A percentile compares a stretch with the other conserved stretches of the same genome.
These are phyloP conservation scores for Xylaria sp. DNA, from an alignment of 2,329 filamentous ascomycete genomes.

Conservation along the genomic window DNA sequence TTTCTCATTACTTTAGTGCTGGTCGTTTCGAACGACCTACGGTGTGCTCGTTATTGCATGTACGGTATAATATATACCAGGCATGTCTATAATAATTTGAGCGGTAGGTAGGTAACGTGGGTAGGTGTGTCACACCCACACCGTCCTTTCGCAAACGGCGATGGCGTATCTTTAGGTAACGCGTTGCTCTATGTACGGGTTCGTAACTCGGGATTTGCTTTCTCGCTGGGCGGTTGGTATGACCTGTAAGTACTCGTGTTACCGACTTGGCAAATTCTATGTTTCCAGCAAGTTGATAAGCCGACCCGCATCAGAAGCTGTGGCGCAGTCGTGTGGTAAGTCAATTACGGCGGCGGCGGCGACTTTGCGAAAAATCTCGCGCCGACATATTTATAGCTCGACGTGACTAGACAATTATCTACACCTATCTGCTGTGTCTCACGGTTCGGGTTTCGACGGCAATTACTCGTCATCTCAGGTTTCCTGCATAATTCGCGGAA, in stretches of 20 bases:
- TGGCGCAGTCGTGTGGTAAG: constrained; percentile 17
- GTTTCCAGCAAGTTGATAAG: constrained; percentile 1
- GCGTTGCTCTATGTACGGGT: background rate
- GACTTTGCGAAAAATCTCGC: constrained; percentile 13
- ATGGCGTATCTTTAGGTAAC: constrained; percentile 7
- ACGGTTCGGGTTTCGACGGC: background rate
- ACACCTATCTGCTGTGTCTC: background rate
- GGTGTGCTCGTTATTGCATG: background rate
- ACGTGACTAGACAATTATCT: constrained; percentile 1
- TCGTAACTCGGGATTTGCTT: background rate
- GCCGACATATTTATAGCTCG: constrained; percentile 4
- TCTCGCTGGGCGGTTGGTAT: background rate
- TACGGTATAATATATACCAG: constrained; percentile 6
- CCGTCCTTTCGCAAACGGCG: constrained; percentile 1
- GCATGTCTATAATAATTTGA: constrained; percentile 7
- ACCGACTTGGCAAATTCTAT: background rate
- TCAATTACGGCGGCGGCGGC: constrained; percentile 2
- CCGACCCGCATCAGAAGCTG: constrained; percentile 11
- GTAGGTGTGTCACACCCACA: constrained; percentile 15
- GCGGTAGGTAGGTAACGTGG: background rate
- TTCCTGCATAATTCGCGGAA: background rate
- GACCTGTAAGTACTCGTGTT: constrained; percentile 8
- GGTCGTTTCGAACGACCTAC: background rate
- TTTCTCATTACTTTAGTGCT: background rate
- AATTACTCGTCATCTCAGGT: background rate